Conservation (phyloP, 2,329 filamentous ascomycete genomes). For the Calcarisporium arbuscula region DNA sequence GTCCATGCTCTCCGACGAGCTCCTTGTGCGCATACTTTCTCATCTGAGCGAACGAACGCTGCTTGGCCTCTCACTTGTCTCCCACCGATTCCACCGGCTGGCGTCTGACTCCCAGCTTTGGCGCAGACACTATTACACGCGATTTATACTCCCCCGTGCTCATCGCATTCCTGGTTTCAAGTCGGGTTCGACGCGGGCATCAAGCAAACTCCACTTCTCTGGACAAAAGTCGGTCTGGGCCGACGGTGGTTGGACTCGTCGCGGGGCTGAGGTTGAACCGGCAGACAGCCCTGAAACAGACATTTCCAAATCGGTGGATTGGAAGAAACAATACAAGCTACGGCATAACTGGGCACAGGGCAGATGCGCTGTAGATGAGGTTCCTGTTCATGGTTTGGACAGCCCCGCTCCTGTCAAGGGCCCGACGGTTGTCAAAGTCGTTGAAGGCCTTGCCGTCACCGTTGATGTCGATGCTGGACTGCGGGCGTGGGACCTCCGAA, state of each 20-base stretch:
- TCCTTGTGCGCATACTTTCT: constrained; percentile 77
- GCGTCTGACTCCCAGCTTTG: constrained; percentile 81
- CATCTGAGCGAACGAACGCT: constrained; percentile 66
- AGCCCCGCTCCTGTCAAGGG: constrained; percentile 19
- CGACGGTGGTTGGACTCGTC: constrained; percentile 31
- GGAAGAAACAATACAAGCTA: constrained; percentile 85
- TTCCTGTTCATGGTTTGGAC: constrained; percentile 47
- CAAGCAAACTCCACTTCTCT: constrained; percentile 37
- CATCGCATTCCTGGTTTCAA: constrained; percentile 65
- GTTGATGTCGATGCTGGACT: constrained; percentile 65
- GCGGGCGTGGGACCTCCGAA: constrained; percentile 70
- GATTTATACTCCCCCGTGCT: constrained; percentile 78
- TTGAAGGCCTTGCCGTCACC: constrained; percentile 71
- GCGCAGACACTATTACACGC: constrained; percentile 81
- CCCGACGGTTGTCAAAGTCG: constrained; percentile 68
- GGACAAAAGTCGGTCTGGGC: constrained; percentile 38
- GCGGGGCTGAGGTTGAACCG: constrained; percentile 27
- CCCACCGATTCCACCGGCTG: constrained; percentile 65
- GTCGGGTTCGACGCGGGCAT: constrained; percentile 20
- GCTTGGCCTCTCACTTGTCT: constrained; percentile 58
- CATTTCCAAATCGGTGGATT: constrained; percentile 64
- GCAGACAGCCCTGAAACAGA: constrained; percentile 45
- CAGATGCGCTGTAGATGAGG: constrained; percentile 71
- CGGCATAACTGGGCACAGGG: constrained; percentile 88
- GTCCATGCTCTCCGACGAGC: constrained; percentile 75